Evolutionary conservation across 768 basidiomycete species (phyloP), one percentile per base, ranked within the genome.

Genomic region (Boletus coccyginus): DNA sequence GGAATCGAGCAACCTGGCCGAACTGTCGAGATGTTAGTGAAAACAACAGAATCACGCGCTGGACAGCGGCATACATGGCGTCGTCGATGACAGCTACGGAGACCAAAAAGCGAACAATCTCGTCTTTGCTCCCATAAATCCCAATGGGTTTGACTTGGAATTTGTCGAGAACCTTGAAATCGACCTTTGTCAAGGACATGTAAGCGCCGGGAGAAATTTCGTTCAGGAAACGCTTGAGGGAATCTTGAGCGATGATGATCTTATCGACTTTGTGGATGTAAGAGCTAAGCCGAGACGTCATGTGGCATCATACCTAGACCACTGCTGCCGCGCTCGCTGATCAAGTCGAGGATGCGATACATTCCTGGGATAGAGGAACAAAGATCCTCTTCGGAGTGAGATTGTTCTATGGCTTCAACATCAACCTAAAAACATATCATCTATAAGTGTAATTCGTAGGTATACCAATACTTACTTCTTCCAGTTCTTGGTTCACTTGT

Each of bases 231-330:
- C 65, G 55, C 53, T 70, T 74, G 43, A 86, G 70, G 5, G 80
- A 78, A 11, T 77, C 75, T 62, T 84, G 82, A 6, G 73, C 72
- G 35, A 86, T 86, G 62, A 86, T 80, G 46, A 86, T 77, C 65
- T 87, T 87, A 62, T 84, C 84, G 19, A 85, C 84, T 84, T 57
- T 16, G 52, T 4, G 19, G 31, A 29, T 19, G 43, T 62, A 21
- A 60, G 60, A 35, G 14, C 24, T 10, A 46, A 43, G 32, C 24
- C 7, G 35, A 35, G 13, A 48, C 5, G 13, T 27, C 27, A n/a
- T 32, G 12, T 8, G 17, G 36, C 12, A 52, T 36, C 71, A 51
- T 66, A 83, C 84, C 83, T 44, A 84, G 69, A 8, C 82, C 83
- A 4, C 80, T 75, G 35, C 70, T 78, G 9, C 77, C 78, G 56